phyloP scores from a whole-genome alignment of 192 early-diverging fungal genomes.

The Umbelopsis sp. region DNA sequence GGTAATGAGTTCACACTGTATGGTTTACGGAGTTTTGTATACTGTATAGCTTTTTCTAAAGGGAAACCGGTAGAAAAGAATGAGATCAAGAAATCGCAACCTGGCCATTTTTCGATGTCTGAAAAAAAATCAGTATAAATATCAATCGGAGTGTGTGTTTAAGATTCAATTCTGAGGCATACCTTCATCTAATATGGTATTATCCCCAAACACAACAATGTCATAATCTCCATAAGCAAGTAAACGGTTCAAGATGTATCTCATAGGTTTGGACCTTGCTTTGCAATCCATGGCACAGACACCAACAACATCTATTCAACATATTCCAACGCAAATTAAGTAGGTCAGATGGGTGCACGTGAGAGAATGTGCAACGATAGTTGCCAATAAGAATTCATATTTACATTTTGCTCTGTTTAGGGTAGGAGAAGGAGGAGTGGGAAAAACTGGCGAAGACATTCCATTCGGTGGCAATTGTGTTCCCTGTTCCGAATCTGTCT shows the following conservation, averaged over 20 bases:
- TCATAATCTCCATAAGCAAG: slow-evolving; percentile 70
- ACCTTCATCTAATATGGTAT: slow-evolving; percentile 95
- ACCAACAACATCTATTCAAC: slow-evolving; percentile 69
- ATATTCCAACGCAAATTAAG: background rate
- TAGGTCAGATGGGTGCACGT: slow-evolving; percentile 18
- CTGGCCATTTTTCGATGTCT: slow-evolving; percentile 89
- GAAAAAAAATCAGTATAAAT: background rate
- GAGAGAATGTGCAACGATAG: slow-evolving; percentile 4
- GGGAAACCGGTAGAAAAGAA: slow-evolving; percentile 96
- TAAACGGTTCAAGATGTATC: slow-evolving; percentile 83
- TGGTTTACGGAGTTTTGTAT: slow-evolving; percentile 81
- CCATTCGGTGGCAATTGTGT: slow-evolving; percentile 1
- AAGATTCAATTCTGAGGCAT: background rate
- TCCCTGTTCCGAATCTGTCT: slow-evolving; percentile 1
- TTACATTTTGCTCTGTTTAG: slow-evolving; percentile 18
- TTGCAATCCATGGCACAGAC: slow-evolving; percentile 93
- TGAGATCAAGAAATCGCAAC: slow-evolving; percentile 93
- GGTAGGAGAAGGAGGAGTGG: slow-evolving; percentile 7
- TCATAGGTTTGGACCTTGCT: slow-evolving; percentile 96
- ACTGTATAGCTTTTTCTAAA: slow-evolving; percentile 88
- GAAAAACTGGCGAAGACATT: slow-evolving; percentile 10
- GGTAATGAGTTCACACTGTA: slow-evolving; percentile 92
- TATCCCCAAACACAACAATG: slow-evolving; percentile 93
- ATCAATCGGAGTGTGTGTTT: background rate
- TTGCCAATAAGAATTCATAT: slow-evolving; percentile 4